Conservation (phyloP, 148 eudicot genomes). For the Silene uniflora region DNA sequence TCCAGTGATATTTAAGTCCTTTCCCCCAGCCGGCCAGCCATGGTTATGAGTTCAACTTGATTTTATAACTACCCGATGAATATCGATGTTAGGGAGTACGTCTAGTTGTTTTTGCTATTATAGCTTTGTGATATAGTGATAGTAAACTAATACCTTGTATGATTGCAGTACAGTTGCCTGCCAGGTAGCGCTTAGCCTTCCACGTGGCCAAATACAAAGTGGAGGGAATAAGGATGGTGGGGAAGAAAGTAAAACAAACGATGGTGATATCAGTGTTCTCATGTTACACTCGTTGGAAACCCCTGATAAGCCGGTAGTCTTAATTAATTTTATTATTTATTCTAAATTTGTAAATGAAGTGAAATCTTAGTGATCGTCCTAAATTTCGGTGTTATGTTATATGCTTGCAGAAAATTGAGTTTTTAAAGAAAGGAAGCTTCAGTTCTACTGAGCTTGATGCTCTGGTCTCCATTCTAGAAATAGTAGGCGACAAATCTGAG, state of each 20-base stretch:
- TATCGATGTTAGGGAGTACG: not conserved
- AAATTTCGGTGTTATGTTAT: not conserved
- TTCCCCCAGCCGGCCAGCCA: not conserved
- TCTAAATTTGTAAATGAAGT: not conserved
- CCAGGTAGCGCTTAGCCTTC: conserved; percentile 70
- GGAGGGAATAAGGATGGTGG: conserved; percentile 26
- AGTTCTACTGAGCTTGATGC: conserved; percentile 79
- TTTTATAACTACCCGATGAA: not conserved
- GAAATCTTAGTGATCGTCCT: not conserved
- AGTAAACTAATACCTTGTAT: not conserved
- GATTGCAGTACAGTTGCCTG: conserved; percentile 81
- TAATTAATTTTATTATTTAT: not conserved
- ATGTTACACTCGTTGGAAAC: conserved; percentile 83
- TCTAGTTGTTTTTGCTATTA: too few relatives aligned
- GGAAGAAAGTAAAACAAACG: conserved; percentile 31
- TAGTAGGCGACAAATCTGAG: conserved; percentile 48
- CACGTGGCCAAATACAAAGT: conserved; percentile 33
- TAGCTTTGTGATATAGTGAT: not conserved
- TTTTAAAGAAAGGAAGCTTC: conserved; percentile 75
- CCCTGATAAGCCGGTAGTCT: conserved; percentile 68
- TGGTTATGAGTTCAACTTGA: conserved; percentile 2
- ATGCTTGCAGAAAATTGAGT: conserved; percentile 72
- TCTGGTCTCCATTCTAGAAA: conserved; percentile 57
- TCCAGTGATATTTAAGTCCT: not conserved
- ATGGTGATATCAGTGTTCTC: conserved; percentile 74